Evolutionary conservation across 2,329 filamentous ascomycete species (phyloP).

Genomic region (Daldinia eschscholtzii): DNA sequence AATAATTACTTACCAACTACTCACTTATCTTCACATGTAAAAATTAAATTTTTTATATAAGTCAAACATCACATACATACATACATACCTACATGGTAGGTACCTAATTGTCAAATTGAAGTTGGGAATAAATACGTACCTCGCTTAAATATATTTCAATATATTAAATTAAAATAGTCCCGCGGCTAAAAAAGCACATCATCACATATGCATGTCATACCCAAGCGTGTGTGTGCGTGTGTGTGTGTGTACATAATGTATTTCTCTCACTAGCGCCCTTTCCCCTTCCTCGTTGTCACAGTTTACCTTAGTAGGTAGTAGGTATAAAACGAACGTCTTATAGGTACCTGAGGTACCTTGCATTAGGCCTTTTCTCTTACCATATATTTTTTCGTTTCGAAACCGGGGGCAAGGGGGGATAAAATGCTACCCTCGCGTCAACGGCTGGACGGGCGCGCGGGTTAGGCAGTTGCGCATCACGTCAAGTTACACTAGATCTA

Average conservation of each 20-base stretch:
- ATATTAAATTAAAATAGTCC: conserved; percentile 1
- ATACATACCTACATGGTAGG: too few relatives aligned
- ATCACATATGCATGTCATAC: not conserved
- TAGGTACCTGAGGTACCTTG: conserved; percentile 1
- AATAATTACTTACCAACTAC: too few relatives aligned
- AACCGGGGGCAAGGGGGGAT: not conserved
- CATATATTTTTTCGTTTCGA: conserved; percentile 5
- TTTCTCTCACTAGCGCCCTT: conserved; percentile 13
- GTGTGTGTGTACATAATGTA: not conserved
- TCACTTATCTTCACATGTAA: not conserved
- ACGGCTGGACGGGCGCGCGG: not conserved
- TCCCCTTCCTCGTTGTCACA: not conserved
- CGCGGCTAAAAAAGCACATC: conserved; percentile 4
- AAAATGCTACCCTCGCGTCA: conserved; percentile 1
- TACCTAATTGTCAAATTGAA: too few relatives aligned
- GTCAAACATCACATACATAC: not conserved
- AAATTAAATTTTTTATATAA: not conserved
- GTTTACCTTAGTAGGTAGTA: too few relatives aligned
- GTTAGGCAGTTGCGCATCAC: conserved; percentile 12
- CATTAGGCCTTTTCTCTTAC: not conserved
- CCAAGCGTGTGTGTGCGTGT: too few relatives aligned
- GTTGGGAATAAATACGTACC: too few relatives aligned
- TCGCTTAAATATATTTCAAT: not conserved
- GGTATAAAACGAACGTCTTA: not conserved
- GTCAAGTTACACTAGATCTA: conserved; percentile 30